Conservation (phyloP, 1,284 basidiomycete species). For the Sphagnurus paluster region DNA sequence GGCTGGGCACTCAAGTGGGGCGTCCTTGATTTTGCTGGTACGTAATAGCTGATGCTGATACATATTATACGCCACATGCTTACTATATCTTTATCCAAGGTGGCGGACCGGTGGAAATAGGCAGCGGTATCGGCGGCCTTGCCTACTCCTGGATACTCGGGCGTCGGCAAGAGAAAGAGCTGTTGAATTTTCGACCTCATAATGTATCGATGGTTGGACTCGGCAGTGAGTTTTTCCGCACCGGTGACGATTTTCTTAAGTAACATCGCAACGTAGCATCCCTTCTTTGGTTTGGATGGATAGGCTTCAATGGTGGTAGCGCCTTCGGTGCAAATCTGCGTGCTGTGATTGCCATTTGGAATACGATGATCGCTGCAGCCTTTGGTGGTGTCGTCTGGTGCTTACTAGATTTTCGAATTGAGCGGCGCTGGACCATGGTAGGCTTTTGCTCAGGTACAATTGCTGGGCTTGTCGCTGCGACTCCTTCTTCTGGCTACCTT, state of each 20-base stretch:
- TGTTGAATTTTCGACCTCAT: slow-evolving; percentile 89
- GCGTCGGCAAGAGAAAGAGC: slow-evolving; percentile 74
- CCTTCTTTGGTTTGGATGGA: slow-evolving; percentile 90
- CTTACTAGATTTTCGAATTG: slow-evolving; percentile 81
- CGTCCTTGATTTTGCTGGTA: slow-evolving; percentile 83
- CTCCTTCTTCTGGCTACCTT: slow-evolving; percentile 73
- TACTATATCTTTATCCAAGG: slow-evolving; percentile 45
- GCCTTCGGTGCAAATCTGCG: slow-evolving; percentile 91
- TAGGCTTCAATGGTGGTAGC: slow-evolving; percentile 73
- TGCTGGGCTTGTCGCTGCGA: slow-evolving; percentile 90
- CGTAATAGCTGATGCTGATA: slow-evolving; percentile 12
- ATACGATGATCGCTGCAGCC: slow-evolving; percentile 81
- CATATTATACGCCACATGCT: slow-evolving; percentile 14
- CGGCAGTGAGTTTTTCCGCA: slow-evolving; percentile 56
- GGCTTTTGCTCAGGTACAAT: slow-evolving; percentile 90
- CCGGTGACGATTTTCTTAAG: slow-evolving; percentile 31
- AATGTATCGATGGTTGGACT: slow-evolving; percentile 90
- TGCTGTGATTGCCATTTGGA: slow-evolving; percentile 85
- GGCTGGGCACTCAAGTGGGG: slow-evolving; percentile 94
- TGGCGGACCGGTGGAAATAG: slow-evolving; percentile 92
- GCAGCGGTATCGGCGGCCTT: slow-evolving; percentile 84
- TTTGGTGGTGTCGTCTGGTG: slow-evolving; percentile 89
- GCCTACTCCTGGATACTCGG: slow-evolving; percentile 88
- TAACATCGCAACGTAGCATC: slow-evolving; percentile 48
- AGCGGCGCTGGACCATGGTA: slow-evolving; percentile 82